Evolutionary conservation across 2,329 filamentous ascomycete genomes (phyloP), one percentile per base, ranked within the genome.

Genomic region (Hypoxylon sp.): DNA sequence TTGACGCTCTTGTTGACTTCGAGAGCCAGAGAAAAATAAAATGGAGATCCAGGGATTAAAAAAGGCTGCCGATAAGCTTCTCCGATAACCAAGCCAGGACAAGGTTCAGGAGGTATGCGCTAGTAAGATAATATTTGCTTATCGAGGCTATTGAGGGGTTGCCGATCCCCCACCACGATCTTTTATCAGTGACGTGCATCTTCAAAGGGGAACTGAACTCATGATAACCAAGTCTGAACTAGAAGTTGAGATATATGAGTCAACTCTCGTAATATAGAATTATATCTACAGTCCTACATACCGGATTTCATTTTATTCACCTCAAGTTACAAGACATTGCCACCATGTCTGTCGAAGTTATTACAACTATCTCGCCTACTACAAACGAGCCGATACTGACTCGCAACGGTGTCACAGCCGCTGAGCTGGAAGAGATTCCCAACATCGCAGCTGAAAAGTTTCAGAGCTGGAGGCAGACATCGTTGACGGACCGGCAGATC

Each of bases 321-420:
- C 19, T 32, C 43, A 7, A 16, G 23, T 55, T 16, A 58, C 37
- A 50, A 19, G n/a, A 54, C 9, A 52, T 52, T 37, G 46, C 47
- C 74, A 82, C 65, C 59, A 90, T 90, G 88, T 89, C 88, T 67
- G 82, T 86, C 75, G 88, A 90, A 81, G 82, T 83, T 51, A 83
- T 90, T 73, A 89, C 83, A 30, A 97, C 95, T 70, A 94, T 97
- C 79, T 98, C 95, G 2, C 95, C 95, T 61, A 91, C 88, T 69
- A 97, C 94, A 71, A 95, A 96, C 80, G 89, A 94, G 82, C 85
- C 91, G 61, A 88, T 98, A 78, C 80, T 97, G 71, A 93, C 90
- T 65, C 89, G 94, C 71, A 89, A 89, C 78, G 93, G 92, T 72
- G 84, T 91, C 70, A 90, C 92, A 46, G 80, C 87, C 37, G 81